These are phyloP conservation scores for Xylaria curta DNA, from an alignment of 495 filamentous ascomycete species.

Conservation along the genomic window DNA sequence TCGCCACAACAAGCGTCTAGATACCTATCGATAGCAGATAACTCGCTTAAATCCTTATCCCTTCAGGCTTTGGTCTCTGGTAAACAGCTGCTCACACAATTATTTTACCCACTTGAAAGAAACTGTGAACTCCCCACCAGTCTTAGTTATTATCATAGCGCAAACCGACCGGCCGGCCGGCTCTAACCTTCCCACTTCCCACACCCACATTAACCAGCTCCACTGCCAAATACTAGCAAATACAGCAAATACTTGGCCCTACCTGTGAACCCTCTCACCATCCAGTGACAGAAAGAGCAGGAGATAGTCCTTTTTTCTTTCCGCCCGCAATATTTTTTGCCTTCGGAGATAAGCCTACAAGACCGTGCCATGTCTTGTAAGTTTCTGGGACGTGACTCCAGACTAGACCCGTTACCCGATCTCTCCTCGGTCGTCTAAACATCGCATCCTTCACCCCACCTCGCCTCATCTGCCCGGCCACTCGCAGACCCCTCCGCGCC, in stretches of 20 bases:
- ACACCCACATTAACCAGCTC: background rate
- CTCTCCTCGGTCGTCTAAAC: slow-evolving; percentile 21
- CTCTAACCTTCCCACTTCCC: background rate
- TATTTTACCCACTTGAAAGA: slow-evolving; percentile 11
- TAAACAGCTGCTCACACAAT: slow-evolving; percentile 11
- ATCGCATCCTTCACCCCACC: slow-evolving; percentile 14
- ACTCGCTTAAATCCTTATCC: slow-evolving; percentile 27
- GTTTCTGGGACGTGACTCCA: slow-evolving; percentile 13
- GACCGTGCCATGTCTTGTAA: slow-evolving; percentile 25
- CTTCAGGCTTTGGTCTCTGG: background rate
- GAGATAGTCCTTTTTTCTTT: background rate
- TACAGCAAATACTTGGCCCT: background rate
- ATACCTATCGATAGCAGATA: slow-evolving; percentile 23
- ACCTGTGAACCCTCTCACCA: slow-evolving; percentile 5
- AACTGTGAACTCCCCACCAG: slow-evolving; percentile 17
- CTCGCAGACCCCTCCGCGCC: background rate
- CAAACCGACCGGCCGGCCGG: background rate
- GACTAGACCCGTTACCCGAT: slow-evolving; percentile 13
- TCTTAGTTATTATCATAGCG: background rate
- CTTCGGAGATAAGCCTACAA: slow-evolving; percentile 24
- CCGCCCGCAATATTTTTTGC: background rate
- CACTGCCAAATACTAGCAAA: slow-evolving; percentile 5
- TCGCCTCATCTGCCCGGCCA: slow-evolving; percentile 8
- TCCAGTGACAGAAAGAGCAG: slow-evolving; percentile 4
- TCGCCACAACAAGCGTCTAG: background rate